Evolutionary conservation across 179 eudicot species (phyloP), one percentile per base, ranked within the genome.

Genomic region (Camellia oleifera): DNA sequence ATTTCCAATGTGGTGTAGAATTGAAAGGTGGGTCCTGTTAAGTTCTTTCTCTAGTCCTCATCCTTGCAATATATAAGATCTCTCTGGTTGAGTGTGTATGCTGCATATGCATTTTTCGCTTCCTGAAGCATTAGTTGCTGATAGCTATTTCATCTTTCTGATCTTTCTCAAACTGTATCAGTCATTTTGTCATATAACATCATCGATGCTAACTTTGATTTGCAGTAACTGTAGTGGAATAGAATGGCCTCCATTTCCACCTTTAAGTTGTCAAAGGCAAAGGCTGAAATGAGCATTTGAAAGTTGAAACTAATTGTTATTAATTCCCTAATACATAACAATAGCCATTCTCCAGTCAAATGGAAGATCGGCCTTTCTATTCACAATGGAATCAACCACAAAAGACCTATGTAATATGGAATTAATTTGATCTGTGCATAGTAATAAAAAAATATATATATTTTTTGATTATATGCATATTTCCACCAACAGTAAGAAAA

Each of bases 1-100:
- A 71, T 77, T 96, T 89, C 86, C 99, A 96, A 87, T 97, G 85
- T 78, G 99, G 99, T 75, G 99, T 96, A 74, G 98, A 94, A 88
- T 76, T 96, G 79, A 94, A 90, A 88, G 98, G 99, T 80, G 87
- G 50, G 86, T 54, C 26, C 48, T 56, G 0, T 71, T 9, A 9
- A 54, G 76, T 50, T 58, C 53, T 74, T 74, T 58, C 12, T 75
- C 52, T 57, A 40, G 6, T 66, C 53, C 60, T 61, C 45, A 2
- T 14, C 57, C 3, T 50, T 8, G 5, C 42, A 72, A 50, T 54
- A 23, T 61, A 72, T 53, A 7, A 20, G 61, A 54, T 54, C 60
- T 72, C 15, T 53, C 76, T 52, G 76, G 61, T 72, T 40, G 10
- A 20, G 69, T 12, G 0, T 10, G 15, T 26, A 14, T 58, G 52